Conservation (phyloP, 352 stramenopile genomes). For the Phytophthora pini region DNA sequence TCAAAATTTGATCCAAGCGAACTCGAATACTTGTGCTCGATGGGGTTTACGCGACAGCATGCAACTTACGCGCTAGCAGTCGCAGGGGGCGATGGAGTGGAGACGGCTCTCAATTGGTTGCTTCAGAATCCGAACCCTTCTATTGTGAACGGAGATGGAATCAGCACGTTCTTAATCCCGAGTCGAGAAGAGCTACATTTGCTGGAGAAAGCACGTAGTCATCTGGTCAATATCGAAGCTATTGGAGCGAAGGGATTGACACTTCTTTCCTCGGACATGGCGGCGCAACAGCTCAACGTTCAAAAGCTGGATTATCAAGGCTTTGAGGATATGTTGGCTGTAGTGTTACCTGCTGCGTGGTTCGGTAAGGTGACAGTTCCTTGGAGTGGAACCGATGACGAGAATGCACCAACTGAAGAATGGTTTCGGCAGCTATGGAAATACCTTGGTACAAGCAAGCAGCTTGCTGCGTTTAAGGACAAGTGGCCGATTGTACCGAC, state of each 20-base stretch:
- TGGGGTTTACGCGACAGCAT: conserved; percentile 69
- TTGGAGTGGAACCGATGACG: conserved; percentile 27
- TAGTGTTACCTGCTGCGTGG: conserved; percentile 59
- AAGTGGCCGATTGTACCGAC: conserved; percentile 79
- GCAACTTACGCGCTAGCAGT: conserved; percentile 45
- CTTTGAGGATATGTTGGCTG: conserved; percentile 61
- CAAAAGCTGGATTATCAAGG: conserved; percentile 52
- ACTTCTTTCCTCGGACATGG: conserved; percentile 43
- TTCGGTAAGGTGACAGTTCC: conserved; percentile 37
- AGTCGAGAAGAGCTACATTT: conserved; percentile 53
- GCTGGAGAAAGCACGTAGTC: conserved; percentile 38
- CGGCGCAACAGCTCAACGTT: conserved; percentile 51
- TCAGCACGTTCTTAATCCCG: conserved; percentile 50
- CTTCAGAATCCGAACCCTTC: conserved; percentile 62
- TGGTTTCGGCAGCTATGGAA: conserved; percentile 74
- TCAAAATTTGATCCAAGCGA: conserved; percentile 32
- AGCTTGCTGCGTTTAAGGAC: conserved; percentile 54
- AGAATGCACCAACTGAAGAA: conserved; percentile 35
- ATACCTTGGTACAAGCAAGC: conserved; percentile 58
- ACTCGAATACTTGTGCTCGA: conserved; percentile 63
- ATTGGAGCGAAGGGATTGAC: conserved; percentile 34
- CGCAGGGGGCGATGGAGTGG: conserved; percentile 45
- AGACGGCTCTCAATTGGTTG: conserved; percentile 71
- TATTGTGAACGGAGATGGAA: conserved; percentile 24
- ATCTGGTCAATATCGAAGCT: conserved; percentile 52